phyloP scores from a whole-genome alignment of 805 yeast genomes.

The Yarrowia porcina region DNA sequence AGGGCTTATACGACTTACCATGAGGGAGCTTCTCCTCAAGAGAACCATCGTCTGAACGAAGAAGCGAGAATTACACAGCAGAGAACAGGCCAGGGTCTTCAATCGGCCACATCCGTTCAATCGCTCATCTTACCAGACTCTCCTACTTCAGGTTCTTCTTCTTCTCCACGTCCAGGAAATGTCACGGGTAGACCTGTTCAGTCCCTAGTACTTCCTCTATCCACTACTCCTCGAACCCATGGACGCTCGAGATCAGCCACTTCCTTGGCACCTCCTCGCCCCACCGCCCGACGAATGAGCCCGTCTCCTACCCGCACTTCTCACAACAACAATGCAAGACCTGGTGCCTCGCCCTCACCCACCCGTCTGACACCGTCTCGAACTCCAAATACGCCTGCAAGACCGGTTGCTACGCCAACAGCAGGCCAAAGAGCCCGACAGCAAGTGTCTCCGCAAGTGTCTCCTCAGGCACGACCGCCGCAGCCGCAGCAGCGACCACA shows the following conservation, averaged over 20 bases:
- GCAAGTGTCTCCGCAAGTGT: neutral
- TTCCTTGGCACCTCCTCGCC: neutral
- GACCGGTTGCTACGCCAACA: neutral
- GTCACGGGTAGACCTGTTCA: neutral
- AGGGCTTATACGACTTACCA: conserved; percentile 8
- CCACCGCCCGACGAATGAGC: neutral
- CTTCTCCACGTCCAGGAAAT: neutral
- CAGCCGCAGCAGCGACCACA: neutral
- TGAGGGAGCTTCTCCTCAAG: conserved; percentile 22
- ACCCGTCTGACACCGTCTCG: neutral
- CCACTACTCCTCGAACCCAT: neutral
- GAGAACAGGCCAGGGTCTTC: neutral
- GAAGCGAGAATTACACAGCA: neutral
- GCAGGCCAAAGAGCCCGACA: no score
- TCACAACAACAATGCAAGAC: neutral
- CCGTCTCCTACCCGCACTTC: neutral
- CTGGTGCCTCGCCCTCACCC: conserved; percentile 5
- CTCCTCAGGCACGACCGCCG: neutral
- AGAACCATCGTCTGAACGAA: neutral
- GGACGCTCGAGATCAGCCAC: neutral
- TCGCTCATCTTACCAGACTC: neutral
- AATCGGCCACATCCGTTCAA: neutral
- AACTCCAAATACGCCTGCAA: neutral
- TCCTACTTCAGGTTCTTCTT: neutral
- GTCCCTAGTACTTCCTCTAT: neutral